Base-by-base conservation (phyloP, 2,329 filamentous ascomycete species). In the Dothideomycetes sp. region DNA sequence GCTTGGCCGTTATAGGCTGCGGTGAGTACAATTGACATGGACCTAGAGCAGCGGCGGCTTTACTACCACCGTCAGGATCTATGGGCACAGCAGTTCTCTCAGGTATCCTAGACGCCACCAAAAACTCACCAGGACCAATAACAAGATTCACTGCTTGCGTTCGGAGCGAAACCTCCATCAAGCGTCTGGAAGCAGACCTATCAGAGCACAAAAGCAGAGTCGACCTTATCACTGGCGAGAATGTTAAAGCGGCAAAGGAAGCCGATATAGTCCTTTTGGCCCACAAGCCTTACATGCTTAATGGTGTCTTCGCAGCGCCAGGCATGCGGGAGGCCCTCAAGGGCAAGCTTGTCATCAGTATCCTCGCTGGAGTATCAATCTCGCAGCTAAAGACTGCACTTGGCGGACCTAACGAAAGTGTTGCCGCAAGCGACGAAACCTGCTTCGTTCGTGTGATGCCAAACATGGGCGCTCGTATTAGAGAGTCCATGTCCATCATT, bases 141-240 rank as follows among this genome's bases (percentile, higher is more conserved):
- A n/a, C n/a, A n/a, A 75, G 72, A 52, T 93, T 93, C 70, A 79
- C 89, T 52, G 84, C 84, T 45, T 89, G 84, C 60, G 83, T 93
- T 41, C 74, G 78, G 40, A 75, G 79, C 40, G 65, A 71, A n/a
- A 72, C 79, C 49, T 78, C 78, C 40, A 82, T 77, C 45, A 74
- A 80, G 55, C 74, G 75, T 44, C 77, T 93, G 50, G 75, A 74
- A 54, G 63, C 71, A 24, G 73, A 77, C 4, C 72, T 93, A 8
- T 68, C 70, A 54, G 67, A 74, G 47, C 78, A 85, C 63, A 66
- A 71, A 24, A 67, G 70, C 18, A 62, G 70, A 7, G 67, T 93
- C 37, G 75, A 72, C 46, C 73, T 88, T 31, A 69, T 82, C 30
- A 74, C 79, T 50, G 79, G 81, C 56, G 72, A 84, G 48, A 89